These are phyloP conservation scores for Backusella tarrabulga DNA, from an alignment of 192 early-diverging fungal genomes.

Conservation along the genomic window DNA sequence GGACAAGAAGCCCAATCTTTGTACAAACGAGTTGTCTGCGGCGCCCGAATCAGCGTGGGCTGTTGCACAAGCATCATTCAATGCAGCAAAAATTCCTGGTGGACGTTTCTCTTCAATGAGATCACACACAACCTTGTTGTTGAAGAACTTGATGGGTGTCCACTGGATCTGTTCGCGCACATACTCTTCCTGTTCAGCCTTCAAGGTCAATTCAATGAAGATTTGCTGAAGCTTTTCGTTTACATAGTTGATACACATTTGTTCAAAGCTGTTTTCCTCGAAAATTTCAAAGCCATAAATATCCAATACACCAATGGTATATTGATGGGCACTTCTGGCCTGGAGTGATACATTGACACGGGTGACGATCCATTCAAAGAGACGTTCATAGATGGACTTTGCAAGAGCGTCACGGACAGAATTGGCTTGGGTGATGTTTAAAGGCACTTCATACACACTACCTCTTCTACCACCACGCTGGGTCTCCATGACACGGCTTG, in stretches of 20 bases:
- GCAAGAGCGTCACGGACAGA: conserved; percentile 90
- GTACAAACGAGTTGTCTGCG: conserved; percentile 72
- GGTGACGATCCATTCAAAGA: conserved; percentile 98
- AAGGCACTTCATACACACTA: conserved; percentile 80
- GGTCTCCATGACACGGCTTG: conserved; percentile 71
- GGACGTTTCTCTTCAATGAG: conserved; percentile 96
- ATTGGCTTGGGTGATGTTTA: conserved; percentile 88
- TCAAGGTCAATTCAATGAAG: conserved; percentile 97
- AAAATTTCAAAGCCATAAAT: conserved; percentile 99
- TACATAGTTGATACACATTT: conserved; percentile 99
- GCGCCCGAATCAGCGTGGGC: conserved; percentile 90
- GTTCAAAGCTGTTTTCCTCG: conserved; percentile 96
- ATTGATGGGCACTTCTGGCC: conserved; percentile 53
- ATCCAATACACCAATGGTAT: conserved; percentile 91
- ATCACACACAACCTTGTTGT: conserved; percentile 99
- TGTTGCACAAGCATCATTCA: conserved; percentile 98
- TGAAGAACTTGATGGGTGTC: conserved; percentile 99
- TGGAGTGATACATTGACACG: conserved; percentile 89
- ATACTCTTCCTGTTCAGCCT: conserved; percentile 99
- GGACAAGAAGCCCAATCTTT: conserved; percentile 63
- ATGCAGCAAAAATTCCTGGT: conserved; percentile 87
- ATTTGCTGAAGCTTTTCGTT: conserved; percentile 98
- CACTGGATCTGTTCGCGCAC: conserved; percentile 94
- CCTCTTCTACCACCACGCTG: conserved; percentile 73
- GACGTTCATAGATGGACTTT: conserved; percentile 89